These are phyloP conservation scores for Daedaleopsis nitida DNA, from an alignment of 768 basidiomycete genomes.

Conservation along the genomic window DNA sequence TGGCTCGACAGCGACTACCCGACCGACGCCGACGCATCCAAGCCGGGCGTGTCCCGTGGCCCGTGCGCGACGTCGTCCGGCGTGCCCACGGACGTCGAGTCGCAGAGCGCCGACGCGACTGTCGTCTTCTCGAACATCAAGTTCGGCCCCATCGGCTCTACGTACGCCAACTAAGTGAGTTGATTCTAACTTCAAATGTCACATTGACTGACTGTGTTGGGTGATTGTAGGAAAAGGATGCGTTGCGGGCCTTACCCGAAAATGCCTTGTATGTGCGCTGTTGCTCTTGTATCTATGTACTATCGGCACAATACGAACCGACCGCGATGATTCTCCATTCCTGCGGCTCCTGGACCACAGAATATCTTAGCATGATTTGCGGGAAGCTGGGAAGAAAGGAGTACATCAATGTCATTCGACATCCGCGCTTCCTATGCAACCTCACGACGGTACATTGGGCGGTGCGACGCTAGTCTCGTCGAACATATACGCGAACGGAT, in stretches of 20 bases:
- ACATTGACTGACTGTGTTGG: background rate
- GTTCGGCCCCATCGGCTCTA: constrained; percentile 51
- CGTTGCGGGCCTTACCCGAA: background rate
- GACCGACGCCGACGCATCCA: constrained; percentile 26
- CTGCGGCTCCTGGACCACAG: no score
- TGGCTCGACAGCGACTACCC: constrained; percentile 32
- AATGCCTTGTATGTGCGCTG: background rate
- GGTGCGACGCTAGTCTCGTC: background rate
- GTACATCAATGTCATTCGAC: no score
- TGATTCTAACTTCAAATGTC: background rate
- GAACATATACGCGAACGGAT: background rate
- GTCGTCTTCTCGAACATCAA: constrained; percentile 60
- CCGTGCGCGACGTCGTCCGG: constrained; percentile 52
- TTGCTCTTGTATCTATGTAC: background rate
- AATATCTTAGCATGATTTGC: no score
- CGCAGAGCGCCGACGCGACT: constrained; percentile 37
- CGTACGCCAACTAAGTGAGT: constrained; percentile 32
- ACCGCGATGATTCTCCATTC: no score
- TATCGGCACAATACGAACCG: background rate
- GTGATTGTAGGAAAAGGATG: background rate
- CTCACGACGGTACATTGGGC: no score
- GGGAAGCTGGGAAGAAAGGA: no score
- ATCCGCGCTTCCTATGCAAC: no score
- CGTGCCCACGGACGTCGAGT: constrained; percentile 46
- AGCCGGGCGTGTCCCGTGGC: constrained; percentile 51